Evolutionary conservation across 306 rosid species (phyloP).

Genomic region (Vigna mungo): DNA sequence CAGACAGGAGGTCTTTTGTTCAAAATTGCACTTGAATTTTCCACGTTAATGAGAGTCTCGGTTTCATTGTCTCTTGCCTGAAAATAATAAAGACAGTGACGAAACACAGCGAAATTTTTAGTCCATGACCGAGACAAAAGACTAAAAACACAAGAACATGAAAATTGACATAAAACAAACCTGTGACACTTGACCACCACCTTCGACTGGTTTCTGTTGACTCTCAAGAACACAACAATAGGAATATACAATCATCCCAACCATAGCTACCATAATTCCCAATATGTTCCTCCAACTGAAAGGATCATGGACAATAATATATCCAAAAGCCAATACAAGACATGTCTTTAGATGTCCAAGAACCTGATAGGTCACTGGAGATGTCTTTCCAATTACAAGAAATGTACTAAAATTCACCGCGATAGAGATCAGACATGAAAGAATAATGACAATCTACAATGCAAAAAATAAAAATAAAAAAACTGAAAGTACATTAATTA

Average conservation of each 20-base stretch:
- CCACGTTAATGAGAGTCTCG: constrained; percentile 71
- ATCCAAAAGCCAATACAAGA: constrained; percentile 88
- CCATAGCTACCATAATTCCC: constrained; percentile 81
- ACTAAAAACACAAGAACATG: background rate
- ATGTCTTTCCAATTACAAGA: constrained; percentile 94
- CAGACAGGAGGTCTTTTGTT: constrained; percentile 62
- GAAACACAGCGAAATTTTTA: constrained; percentile 26
- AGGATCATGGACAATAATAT: constrained; percentile 81
- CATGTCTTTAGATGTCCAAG: constrained; percentile 97
- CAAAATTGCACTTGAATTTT: constrained; percentile 57
- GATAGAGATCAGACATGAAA: constrained; percentile 88
- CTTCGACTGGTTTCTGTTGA: constrained; percentile 76
- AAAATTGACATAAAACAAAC: constrained; percentile 47
- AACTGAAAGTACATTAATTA: constrained; percentile 1
- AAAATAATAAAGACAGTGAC: constrained; percentile 9
- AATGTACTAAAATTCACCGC: constrained; percentile 95
- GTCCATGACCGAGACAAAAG: background rate
- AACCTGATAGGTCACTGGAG: constrained; percentile 95
- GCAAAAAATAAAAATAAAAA: constrained; percentile 28
- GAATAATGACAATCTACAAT: constrained; percentile 71
- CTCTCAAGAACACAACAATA: constrained; percentile 67
- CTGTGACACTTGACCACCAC: constrained; percentile 53
- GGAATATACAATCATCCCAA: constrained; percentile 90
- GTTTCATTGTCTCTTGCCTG: constrained; percentile 77
- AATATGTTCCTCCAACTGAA: constrained; percentile 84